Evolutionary conservation across 768 basidiomycete species (phyloP).

Genomic region (Tricholoma bakamatsutake): DNA sequence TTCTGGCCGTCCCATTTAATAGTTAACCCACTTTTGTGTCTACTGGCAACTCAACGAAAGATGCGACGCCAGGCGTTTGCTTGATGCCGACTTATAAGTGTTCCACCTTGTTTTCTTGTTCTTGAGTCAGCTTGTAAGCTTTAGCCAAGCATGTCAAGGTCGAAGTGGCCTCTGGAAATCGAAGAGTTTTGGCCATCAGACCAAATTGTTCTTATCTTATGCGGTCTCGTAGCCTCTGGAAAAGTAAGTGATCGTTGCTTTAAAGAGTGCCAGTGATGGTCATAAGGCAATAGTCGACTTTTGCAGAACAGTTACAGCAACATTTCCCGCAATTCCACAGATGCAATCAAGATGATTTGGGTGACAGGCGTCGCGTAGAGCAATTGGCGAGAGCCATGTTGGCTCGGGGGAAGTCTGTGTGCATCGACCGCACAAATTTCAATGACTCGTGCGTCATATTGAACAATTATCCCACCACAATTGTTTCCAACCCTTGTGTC

Average conservation of each 20-base stretch:
- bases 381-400: slow-evolving; percentile 46
- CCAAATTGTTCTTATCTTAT: slow-evolving; percentile 62
- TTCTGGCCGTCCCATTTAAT: slow-evolving; percentile 8
- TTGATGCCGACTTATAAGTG: no score
- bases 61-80: no score
- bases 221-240: slow-evolving; percentile 70
- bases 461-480: slow-evolving; percentile 1
- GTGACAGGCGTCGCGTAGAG: slow-evolving; percentile 62
- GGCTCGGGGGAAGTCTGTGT: slow-evolving; percentile 58
- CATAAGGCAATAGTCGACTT: slow-evolving; percentile 41
- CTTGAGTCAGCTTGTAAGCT: no score
- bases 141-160: no score
- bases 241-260: slow-evolving; percentile 39
- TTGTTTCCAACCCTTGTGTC: slow-evolving; percentile 4
- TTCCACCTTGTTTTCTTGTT: no score
- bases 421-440: slow-evolving; percentile 77
- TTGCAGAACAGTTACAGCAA: slow-evolving; percentile 62
- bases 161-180: background rate
- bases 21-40: slow-evolving; percentile 8
- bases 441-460: slow-evolving; percentile 47
- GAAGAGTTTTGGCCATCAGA: slow-evolving; percentile 22
- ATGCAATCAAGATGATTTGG: slow-evolving; percentile 81
- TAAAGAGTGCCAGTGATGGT: slow-evolving; percentile 1
- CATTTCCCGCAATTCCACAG: slow-evolving; percentile 57
- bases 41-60: background rate